A percentile compares a stretch with the other conserved stretches of the same genome.
These are phyloP conservation scores for Saccharomycopsis malanga DNA, from an alignment of 805 yeast species.

Conservation along the genomic window DNA sequence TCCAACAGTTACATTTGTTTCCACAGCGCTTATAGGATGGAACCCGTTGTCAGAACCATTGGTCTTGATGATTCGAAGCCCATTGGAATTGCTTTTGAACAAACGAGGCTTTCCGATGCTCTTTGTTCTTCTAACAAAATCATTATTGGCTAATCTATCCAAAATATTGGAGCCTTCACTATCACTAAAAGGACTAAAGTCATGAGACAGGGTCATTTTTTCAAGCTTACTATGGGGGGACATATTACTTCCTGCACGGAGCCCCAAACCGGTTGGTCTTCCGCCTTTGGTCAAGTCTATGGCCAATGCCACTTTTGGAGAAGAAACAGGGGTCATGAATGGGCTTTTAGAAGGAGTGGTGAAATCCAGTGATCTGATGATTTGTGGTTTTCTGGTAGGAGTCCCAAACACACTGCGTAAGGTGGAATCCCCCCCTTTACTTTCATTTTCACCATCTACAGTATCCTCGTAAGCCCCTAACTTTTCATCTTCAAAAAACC, in stretches of 20 bases:
- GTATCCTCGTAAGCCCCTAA: not conserved
- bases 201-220: not conserved
- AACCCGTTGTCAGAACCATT: not conserved
- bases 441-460: not conserved
- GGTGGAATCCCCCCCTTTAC: not conserved
- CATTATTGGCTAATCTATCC: not conserved
- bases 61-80: not conserved
- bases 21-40: not conserved
- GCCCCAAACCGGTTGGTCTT: slow-evolving; percentile 5
- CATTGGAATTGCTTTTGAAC: not conserved
- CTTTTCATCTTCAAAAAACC: not conserved
- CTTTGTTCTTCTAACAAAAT: not conserved
- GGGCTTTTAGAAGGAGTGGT: not conserved
- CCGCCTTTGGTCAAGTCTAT: slow-evolving; percentile 1
- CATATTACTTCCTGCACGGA: not conserved
- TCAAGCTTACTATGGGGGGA: not conserved
- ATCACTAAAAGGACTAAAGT: not conserved
- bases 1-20: not conserved
- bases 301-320: slow-evolving; percentile 10
- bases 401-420: too few relatives aligned
- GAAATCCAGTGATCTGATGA: not conserved
- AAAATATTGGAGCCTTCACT: not conserved
- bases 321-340: not conserved
- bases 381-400: not conserved
- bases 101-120: not conserved